phyloP scores from a whole-genome alignment of 2,329 filamentous ascomycete species.

The Colletotrichum chrysophilum region DNA sequence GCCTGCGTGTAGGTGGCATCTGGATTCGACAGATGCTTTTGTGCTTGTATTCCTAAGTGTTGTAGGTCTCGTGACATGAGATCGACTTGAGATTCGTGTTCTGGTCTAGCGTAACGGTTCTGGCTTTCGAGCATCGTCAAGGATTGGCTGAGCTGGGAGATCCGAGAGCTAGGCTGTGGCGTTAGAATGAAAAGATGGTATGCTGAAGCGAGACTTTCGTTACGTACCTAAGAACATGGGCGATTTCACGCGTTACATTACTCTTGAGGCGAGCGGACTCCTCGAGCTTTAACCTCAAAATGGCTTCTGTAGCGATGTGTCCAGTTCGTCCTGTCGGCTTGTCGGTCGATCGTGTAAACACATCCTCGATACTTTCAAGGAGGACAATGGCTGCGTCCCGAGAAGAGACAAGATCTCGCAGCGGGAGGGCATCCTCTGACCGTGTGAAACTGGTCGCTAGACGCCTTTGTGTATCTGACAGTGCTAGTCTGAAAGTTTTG shows the following conservation, averaged over 20 bases:
- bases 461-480: neutral
- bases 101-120: neutral
- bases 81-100: neutral
- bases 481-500: neutral
- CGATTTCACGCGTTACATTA: neutral
- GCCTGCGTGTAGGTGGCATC: neutral
- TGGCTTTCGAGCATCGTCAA: neutral
- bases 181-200: neutral
- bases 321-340: neutral
- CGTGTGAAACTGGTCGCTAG: neutral
- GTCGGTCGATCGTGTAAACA: neutral
- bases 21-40: neutral
- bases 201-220: neutral
- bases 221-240: neutral
- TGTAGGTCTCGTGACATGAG: neutral
- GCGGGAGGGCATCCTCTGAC: neutral
- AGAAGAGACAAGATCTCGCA: neutral
- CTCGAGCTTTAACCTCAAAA: neutral
- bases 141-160: neutral
- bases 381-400: neutral
- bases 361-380: neutral
- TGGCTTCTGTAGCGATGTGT: neutral
- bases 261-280: neutral
- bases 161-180: neutral
- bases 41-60: neutral